A percentile compares a stretch with the other conserved stretches of the same genome.
Evolutionary conservation across 2,329 filamentous ascomycete genomes (phyloP).

Genomic region (Raffaelea ambrosiae): DNA sequence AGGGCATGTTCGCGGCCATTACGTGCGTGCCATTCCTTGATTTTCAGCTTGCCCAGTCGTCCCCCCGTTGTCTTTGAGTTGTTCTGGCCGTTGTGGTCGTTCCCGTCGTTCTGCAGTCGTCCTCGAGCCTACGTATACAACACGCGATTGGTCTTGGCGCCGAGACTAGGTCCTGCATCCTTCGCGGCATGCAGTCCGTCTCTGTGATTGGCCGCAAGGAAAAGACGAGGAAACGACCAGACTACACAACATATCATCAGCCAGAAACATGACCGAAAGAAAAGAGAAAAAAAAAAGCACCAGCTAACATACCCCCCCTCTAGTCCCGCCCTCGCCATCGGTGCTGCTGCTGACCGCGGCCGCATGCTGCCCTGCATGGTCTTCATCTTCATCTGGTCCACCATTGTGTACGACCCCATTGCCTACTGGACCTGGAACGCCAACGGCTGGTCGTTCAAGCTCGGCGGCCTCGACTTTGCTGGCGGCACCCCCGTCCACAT

Average conservation of each 20-base stretch:
- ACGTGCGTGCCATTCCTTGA: slow-evolving; percentile 55
- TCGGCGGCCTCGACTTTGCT: slow-evolving; percentile 66
- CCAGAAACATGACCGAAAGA: slow-evolving; percentile 3
- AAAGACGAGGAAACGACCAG: no score
- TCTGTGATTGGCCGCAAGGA: no score
- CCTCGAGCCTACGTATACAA: neutral
- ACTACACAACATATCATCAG: no score
- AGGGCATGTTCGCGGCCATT: slow-evolving; percentile 84
- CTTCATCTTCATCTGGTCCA: slow-evolving; percentile 65
- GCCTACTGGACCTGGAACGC: slow-evolving; percentile 74
- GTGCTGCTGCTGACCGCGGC: slow-evolving; percentile 52
- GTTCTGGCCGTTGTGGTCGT: neutral
- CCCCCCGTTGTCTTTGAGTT: neutral
- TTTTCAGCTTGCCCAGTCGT: neutral
- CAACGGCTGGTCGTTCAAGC: slow-evolving; percentile 61
- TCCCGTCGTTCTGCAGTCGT: neutral
- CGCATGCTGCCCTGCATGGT: slow-evolving; percentile 53
- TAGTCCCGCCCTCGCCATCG: slow-evolving; percentile 49
- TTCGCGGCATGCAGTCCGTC: no score
- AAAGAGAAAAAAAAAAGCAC: no score
- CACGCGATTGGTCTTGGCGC: no score
- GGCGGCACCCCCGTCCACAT: slow-evolving; percentile 71
- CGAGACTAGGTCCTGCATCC: no score
- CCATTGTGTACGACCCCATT: slow-evolving; percentile 63
- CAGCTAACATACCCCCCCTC: neutral